phyloP scores from a whole-genome alignment of 495 filamentous ascomycete species.

The Physcia stellaris region DNA sequence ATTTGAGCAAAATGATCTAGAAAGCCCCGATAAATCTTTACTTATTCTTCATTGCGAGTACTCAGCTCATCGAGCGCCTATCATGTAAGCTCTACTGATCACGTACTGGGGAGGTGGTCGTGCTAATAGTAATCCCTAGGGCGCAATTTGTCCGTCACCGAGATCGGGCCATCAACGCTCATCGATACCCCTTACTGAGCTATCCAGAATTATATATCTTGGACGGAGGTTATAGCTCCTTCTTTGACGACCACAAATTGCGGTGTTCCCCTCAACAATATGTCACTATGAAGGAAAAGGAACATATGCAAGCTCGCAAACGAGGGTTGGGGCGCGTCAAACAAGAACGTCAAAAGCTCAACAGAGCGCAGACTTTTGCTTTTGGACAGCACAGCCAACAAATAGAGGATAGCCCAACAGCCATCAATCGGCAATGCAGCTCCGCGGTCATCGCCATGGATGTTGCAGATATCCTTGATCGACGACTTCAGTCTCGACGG shows the following conservation, averaged over 20 bases:
- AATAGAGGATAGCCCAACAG: conserved; percentile 72
- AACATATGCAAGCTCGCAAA: conserved; percentile 84
- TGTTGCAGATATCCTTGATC: conserved; percentile 38
- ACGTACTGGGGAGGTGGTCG: background rate
- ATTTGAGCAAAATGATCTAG: conserved; percentile 44
- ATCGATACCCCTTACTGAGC: conserved; percentile 70
- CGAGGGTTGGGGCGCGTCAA: conserved; percentile 80
- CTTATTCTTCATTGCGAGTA: conserved; percentile 97
- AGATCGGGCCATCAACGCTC: conserved; percentile 71
- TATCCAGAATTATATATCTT: conserved; percentile 97
- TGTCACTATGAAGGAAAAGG: conserved; percentile 83
- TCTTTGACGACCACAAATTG: conserved; percentile 62
- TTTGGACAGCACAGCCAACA: conserved; percentile 55
- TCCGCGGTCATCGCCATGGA: conserved; percentile 24
- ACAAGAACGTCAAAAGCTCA: conserved; percentile 63
- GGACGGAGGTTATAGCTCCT: conserved; percentile 88
- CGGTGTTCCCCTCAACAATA: conserved; percentile 90
- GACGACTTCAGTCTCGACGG: conserved; percentile 46
- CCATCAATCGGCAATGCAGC: conserved; percentile 36
- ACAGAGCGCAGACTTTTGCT: conserved; percentile 85
- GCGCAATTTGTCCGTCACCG: conserved; percentile 73
- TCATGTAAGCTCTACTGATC: conserved; percentile 50
- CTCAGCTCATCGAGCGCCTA: conserved; percentile 90
- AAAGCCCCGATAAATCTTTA: conserved; percentile 58
- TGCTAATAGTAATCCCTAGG: conserved; percentile 22